Percentiles rank a stretch among this genome's conserved stretches.
These are phyloP conservation scores for Penicillium nucicola DNA, from an alignment of 495 filamentous ascomycete species.

Conservation along the genomic window DNA sequence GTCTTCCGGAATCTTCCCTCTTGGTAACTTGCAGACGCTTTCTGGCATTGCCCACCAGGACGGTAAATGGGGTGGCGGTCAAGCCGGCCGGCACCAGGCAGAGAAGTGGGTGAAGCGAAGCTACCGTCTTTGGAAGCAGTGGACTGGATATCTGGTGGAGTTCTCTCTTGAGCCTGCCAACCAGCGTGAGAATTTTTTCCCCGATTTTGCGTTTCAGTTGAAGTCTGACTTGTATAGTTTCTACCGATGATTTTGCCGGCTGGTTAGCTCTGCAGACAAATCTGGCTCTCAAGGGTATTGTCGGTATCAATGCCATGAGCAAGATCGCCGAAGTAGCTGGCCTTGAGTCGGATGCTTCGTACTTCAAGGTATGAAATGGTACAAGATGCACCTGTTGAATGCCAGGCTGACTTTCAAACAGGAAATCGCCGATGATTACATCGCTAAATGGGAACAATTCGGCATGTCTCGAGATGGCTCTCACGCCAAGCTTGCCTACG, in stretches of 20 bases:
- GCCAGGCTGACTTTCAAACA: conserved; percentile 11
- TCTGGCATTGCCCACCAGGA: conserved; percentile 48
- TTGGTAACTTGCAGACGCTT: conserved; percentile 38
- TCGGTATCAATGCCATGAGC: conserved; percentile 93
- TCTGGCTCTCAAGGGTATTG: conserved; percentile 86
- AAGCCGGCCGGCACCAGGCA: conserved; percentile 46
- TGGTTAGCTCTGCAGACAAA: conserved; percentile 93
- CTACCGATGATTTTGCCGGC: conserved; percentile 94
- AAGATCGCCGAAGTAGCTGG: conserved; percentile 71
- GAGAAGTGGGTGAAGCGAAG: conserved; percentile 58
- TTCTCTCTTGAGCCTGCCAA: conserved; percentile 81
- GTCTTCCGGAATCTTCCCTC: conserved; percentile 34
- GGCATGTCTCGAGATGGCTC: conserved; percentile 77
- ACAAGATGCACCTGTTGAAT: neutral
- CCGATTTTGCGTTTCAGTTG: neutral
- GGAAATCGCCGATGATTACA: conserved; percentile 71
- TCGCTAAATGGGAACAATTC: conserved; percentile 78
- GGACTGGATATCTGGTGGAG: conserved; percentile 89
- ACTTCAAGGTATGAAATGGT: conserved; percentile 55
- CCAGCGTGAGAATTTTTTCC: conserved; percentile 54
- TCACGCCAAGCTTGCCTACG: conserved; percentile 87
- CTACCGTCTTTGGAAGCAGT: conserved; percentile 85
- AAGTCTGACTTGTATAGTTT: conserved; percentile 41
- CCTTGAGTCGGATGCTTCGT: conserved; percentile 59
- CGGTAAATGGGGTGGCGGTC: conserved; percentile 50